phyloP scores from a whole-genome alignment of 164 flowering plant species.

The Vitis rotundifolia region DNA sequence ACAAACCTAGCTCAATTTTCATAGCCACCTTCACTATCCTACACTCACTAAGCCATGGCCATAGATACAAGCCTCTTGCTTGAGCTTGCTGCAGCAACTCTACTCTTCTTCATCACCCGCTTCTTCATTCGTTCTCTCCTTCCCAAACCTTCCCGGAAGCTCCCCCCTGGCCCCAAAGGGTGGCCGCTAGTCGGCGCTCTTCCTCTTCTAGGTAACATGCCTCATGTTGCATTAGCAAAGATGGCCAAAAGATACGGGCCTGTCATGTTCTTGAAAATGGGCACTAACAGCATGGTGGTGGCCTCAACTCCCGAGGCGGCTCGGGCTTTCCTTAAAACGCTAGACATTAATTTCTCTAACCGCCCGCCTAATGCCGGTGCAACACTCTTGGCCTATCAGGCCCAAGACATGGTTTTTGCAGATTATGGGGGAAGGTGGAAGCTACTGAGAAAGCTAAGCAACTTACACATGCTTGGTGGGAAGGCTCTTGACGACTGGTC shows the following conservation, averaged over 20 bases:
- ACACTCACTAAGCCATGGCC: background rate
- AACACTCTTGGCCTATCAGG: slow-evolving; percentile 28
- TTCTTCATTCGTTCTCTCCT: slow-evolving; percentile 10
- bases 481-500: slow-evolving; percentile 42
- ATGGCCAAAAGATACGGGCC: slow-evolving; percentile 41
- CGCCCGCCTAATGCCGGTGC: slow-evolving; percentile 38
- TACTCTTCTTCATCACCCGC: slow-evolving; percentile 19
- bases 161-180: slow-evolving; percentile 45
- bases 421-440: slow-evolving; percentile 43
- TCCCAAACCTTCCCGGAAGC: background rate
- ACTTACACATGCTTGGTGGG: slow-evolving; percentile 40
- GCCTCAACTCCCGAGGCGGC: slow-evolving; percentile 43
- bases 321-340: slow-evolving; percentile 32
- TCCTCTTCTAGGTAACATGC: slow-evolving; percentile 34
- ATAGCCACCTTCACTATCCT: no score
- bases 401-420: slow-evolving; percentile 39
- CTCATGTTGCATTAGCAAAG: slow-evolving; percentile 33
- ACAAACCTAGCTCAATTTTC: no score
- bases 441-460: slow-evolving; percentile 33
- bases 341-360: slow-evolving; percentile 30
- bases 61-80: slow-evolving; percentile 2
- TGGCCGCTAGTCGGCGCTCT: slow-evolving; percentile 41
- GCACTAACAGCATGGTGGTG: slow-evolving; percentile 33
- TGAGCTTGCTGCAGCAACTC: slow-evolving; percentile 9
- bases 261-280: slow-evolving; percentile 36